phyloP scores from a whole-genome alignment of 2,329 filamentous ascomycete genomes.

The Monosporascus sp. region DNA sequence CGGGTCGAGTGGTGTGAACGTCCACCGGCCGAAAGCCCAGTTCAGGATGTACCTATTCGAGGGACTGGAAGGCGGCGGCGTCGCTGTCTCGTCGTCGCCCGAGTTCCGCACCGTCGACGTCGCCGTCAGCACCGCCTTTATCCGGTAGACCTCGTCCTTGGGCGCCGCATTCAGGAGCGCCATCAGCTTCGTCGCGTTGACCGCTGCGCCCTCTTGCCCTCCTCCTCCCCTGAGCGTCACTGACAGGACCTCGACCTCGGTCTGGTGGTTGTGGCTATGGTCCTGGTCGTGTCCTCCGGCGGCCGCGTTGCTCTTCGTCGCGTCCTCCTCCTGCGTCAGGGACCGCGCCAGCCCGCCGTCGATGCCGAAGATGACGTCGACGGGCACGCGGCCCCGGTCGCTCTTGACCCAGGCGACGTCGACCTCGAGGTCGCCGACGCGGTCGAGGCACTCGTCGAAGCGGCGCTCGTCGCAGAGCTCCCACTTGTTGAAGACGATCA shows the following conservation, averaged over 20 bases:
- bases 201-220: constrained; percentile 31
- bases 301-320: constrained; percentile 25
- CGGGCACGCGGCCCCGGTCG: constrained; percentile 70
- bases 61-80: constrained; percentile 22
- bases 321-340: constrained; percentile 39
- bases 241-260: constrained; percentile 88
- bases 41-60: constrained; percentile 77
- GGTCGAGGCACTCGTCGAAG: constrained; percentile 73
- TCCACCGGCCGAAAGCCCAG: constrained; percentile 97
- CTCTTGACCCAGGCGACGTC: constrained; percentile 83
- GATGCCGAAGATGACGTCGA: constrained; percentile 78
- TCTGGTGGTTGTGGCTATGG: constrained; percentile 58
- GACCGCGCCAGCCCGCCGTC: constrained; percentile 70
- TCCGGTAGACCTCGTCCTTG: constrained; percentile 93
- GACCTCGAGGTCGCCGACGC: constrained; percentile 74
- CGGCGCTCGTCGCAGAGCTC: constrained; percentile 67
- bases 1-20: constrained; percentile 61
- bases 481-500: constrained; percentile 94
- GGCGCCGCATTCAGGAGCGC: constrained; percentile 66
- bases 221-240: constrained; percentile 57
- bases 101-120: constrained; percentile 42
- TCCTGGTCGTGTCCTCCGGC: constrained; percentile 34
- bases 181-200: constrained; percentile 59
- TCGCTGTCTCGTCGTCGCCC: constrained; percentile 37
- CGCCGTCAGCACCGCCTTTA: constrained; percentile 65